phyloP scores from a whole-genome alignment of 345 rosid species.

The Sisymbrium irio region DNA sequence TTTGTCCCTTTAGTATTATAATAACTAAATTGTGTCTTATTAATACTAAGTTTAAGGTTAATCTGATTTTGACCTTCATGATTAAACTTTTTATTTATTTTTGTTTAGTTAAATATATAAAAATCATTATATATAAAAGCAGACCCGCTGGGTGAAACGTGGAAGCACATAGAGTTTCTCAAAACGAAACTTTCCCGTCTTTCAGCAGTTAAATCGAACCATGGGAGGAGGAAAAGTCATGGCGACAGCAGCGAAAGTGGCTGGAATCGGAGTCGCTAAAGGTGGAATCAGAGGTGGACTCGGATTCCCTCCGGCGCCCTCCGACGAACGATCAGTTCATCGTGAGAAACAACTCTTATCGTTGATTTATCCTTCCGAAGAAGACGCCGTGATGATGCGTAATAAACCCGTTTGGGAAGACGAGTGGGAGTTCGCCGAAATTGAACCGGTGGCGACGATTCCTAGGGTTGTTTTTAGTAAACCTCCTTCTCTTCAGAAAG shows the following conservation, averaged over 20 bases:
- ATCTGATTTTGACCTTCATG: too few relatives aligned
- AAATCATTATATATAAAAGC: too few relatives aligned
- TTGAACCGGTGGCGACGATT: constrained; percentile 37
- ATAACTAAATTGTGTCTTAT: too few relatives aligned
- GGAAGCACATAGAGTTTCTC: too few relatives aligned
- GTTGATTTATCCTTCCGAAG: constrained; percentile 27
- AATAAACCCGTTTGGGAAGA: constrained; percentile 47
- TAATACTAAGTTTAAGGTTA: too few relatives aligned
- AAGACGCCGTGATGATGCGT: constrained; percentile 30
- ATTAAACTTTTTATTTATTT: too few relatives aligned
- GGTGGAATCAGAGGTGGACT: constrained; percentile 47
- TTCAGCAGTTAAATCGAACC: background rate
- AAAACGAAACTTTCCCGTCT: background rate
- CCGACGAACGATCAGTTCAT: constrained; percentile 39
- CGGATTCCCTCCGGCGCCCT: constrained; percentile 36
- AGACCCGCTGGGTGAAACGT: too few relatives aligned
- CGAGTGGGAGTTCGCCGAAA: constrained; percentile 62
- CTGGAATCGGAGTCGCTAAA: constrained; percentile 45
- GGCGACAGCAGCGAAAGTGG: constrained; percentile 56
- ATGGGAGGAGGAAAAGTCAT: constrained; percentile 70
- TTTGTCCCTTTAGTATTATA: too few relatives aligned
- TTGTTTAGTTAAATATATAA: too few relatives aligned
- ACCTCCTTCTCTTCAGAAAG: constrained; percentile 55
- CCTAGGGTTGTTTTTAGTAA: constrained; percentile 60
- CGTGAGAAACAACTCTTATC: constrained; percentile 32